Conservation (phyloP, 345 rosid genomes). For the Zanthoxylum bungeanum region DNA sequence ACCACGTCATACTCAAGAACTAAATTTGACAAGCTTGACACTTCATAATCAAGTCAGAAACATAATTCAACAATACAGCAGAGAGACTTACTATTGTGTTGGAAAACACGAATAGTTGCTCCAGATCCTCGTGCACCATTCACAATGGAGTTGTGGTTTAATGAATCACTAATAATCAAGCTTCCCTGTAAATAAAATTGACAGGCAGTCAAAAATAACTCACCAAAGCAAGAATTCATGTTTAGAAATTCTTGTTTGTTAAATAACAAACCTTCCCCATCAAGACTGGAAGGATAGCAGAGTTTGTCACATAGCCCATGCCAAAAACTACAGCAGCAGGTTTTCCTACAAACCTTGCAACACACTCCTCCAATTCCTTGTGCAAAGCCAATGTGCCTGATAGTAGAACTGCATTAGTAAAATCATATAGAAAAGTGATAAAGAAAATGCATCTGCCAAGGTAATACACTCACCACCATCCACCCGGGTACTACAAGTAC, state of each 20-base stretch:
- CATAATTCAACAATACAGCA: neutral
- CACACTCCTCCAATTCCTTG: conserved; percentile 75
- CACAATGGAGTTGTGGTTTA: conserved; percentile 94
- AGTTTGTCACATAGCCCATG: conserved; percentile 91
- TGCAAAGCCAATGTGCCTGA: conserved; percentile 78
- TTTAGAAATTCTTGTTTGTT: neutral
- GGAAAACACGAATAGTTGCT: conserved; percentile 93
- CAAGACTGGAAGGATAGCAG: conserved; percentile 83
- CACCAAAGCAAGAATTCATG: neutral
- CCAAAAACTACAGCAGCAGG: conserved; percentile 88
- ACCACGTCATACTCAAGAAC: neutral
- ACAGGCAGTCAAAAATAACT: conserved; percentile 1
- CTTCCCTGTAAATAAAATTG: conserved; percentile 58
- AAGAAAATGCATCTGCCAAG: neutral
- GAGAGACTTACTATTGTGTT: conserved; percentile 72
- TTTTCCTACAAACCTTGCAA: conserved; percentile 83
- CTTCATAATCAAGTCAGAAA: neutral
- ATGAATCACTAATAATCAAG: conserved; percentile 85
- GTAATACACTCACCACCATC: conserved; percentile 64
- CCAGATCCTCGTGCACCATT: conserved; percentile 98
- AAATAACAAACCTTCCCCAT: conserved; percentile 63
- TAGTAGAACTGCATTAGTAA: conserved; percentile 14
- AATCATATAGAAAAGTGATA: conserved; percentile 2
- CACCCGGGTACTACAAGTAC: conserved; percentile 85
- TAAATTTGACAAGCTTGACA: neutral